Base-by-base conservation (phyloP, 331 rosid species). In the Telfairia occidentalis region DNA sequence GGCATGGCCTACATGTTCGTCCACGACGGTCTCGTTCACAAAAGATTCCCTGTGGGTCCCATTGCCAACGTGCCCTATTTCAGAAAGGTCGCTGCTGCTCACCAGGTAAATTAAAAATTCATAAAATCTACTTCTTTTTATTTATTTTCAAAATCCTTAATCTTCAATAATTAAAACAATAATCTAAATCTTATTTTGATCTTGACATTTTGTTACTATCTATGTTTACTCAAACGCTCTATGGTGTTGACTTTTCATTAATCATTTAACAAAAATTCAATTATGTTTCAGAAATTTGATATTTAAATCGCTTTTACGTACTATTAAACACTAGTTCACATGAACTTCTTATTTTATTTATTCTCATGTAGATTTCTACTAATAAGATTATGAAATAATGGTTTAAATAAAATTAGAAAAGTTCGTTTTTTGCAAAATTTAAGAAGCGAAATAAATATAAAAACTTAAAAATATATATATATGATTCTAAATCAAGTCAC, bases 1-100 rank as follows among this genome's bases (percentile, higher is more conserved):
- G 99, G 99, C 15, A 90, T 95, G 87, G 99, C 99, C 58, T 95
- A 95, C 82, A 95, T 95, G 99, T 95, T 95, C 60, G 99, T 95
- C 69, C 99, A 95, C 73, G 99, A 95, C 35, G 99, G 99, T 0
- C 81, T 95, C 26, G 99, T 95, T 74, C 99, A 95, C 23, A 92
- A 58, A 81, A 92, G 99, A 87, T 95, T 95, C 90, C 89, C 97
- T 0, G 99, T 95, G 82, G 99, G 99, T 0, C 99, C 99, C 88
- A 90, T 95, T 71, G 99, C 99, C 73, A 42, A 95, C 82, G 99
- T 95, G 71, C 99, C 97, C n/a, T 92, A 95, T 59, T 90, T 95
- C 37, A 76, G 96, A 78, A 92, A 77, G 78, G 99, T 95, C 6
- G 99, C 99, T 55, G 89, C 96, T 1, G 99, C 99, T 54, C 99